Percentiles rank a stretch among this genome's conserved stretches.
These are phyloP conservation scores for Penicillium parvum DNA, from an alignment of 495 filamentous ascomycete genomes.

Conservation along the genomic window DNA sequence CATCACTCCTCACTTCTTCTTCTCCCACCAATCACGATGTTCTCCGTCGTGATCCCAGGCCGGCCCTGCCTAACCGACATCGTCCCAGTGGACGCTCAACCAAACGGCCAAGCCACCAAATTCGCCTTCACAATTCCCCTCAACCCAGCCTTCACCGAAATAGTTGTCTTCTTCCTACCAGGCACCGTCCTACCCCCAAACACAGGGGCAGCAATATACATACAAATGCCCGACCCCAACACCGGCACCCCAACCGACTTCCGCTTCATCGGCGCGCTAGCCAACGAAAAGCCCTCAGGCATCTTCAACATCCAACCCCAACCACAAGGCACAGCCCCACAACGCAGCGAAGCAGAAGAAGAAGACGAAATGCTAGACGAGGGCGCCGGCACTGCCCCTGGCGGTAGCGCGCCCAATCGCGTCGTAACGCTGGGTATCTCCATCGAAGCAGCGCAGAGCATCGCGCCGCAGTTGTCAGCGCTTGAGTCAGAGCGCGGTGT, in stretches of 20 bases:
- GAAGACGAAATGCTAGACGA: constrained; percentile 47
- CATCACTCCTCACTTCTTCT: neutral
- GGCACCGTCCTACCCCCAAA: constrained; percentile 66
- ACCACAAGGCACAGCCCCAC: constrained; percentile 5
- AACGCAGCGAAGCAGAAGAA: constrained; percentile 27
- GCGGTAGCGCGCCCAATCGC: constrained; percentile 15
- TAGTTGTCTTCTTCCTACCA: constrained; percentile 88
- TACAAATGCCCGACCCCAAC: constrained; percentile 55
- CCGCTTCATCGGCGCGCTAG: constrained; percentile 81
- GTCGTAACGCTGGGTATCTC: constrained; percentile 73
- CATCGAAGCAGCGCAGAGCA: constrained; percentile 67
- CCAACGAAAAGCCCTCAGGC: constrained; percentile 80
- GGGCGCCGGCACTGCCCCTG: constrained; percentile 15
- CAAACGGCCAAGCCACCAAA: constrained; percentile 54
- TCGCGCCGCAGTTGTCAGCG: constrained; percentile 62
- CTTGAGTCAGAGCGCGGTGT: constrained; percentile 42
- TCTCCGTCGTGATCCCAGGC: constrained; percentile 54
- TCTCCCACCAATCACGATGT: constrained; percentile 31
- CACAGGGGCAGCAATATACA: constrained; percentile 84
- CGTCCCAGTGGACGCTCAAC: constrained; percentile 45
- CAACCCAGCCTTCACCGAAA: constrained; percentile 62
- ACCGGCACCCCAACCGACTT: constrained; percentile 49
- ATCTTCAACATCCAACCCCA: constrained; percentile 65
- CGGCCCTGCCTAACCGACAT: constrained; percentile 60
- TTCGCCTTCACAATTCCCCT: constrained; percentile 61